Evolutionary conservation across 371 early-diverging fungal species (phyloP).

Genomic region (Mucor racemosus): DNA sequence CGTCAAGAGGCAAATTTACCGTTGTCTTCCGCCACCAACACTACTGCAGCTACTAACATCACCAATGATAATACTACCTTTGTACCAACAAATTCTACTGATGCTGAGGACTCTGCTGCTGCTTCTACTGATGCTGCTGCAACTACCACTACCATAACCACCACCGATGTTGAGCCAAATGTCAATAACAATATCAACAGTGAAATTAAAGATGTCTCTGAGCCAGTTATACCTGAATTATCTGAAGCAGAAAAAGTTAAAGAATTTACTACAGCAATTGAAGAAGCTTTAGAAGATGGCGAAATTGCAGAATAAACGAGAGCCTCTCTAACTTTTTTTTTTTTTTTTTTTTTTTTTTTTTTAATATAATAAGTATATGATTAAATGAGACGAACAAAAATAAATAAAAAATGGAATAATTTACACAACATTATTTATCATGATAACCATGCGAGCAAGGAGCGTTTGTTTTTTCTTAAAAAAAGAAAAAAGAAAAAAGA

Average conservation of each 20-base stretch:
- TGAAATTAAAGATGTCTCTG: not conserved
- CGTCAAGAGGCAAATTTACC: slow-evolving; percentile 8
- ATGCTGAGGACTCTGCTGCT: not conserved
- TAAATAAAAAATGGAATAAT: slow-evolving; percentile 3
- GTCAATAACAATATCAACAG: not conserved
- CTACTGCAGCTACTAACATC: not conserved
- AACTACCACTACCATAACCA: not conserved
- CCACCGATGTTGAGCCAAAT: not conserved
- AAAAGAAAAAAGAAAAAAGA: not conserved
- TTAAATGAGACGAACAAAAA: not conserved
- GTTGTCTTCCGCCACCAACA: not conserved
- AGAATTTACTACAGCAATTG: slow-evolving; percentile 11
- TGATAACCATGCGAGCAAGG: slow-evolving; percentile 1
- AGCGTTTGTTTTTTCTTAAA: not conserved
- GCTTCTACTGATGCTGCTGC: not conserved
- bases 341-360: not conserved
- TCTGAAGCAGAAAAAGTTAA: slow-evolving; percentile 16
- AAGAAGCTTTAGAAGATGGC: slow-evolving; percentile 46
- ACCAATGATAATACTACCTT: not conserved
- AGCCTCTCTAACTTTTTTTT: not conserved
- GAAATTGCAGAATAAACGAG: slow-evolving; percentile 36
- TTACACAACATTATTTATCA: too few relatives aligned
- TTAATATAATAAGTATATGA: slow-evolving; percentile 8
- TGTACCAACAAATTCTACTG: not conserved
- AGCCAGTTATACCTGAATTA: not conserved